Percentiles rank a stretch among this genome's conserved stretches.
phyloP scores from a whole-genome alignment of 1,284 basidiomycete species.

The Heterobasidion occidentale region DNA sequence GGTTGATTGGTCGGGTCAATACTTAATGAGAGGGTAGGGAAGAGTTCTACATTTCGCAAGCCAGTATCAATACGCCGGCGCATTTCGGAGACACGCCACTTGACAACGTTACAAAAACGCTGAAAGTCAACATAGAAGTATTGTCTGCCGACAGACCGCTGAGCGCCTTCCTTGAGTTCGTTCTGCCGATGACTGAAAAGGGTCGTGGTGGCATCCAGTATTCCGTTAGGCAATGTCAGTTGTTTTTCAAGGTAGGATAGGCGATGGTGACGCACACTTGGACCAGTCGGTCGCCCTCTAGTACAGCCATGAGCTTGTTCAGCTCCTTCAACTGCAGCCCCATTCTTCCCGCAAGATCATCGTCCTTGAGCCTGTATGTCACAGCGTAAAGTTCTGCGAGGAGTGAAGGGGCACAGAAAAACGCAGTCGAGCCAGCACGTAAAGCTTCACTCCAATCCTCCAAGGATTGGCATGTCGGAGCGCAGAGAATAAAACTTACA shows the following conservation, averaged over 20 bases:
- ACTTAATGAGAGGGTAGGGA: conserved; percentile 1
- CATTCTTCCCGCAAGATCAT: conserved; percentile 83
- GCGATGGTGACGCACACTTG: conserved; percentile 45
- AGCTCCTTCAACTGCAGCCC: conserved; percentile 90
- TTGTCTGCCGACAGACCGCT: conserved; percentile 71
- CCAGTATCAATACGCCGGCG: conserved; percentile 83
- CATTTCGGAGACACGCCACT: conserved; percentile 97
- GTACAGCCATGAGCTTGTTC: conserved; percentile 83
- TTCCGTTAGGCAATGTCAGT: too few relatives aligned
- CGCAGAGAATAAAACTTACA: conserved; percentile 56
- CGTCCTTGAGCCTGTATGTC: conserved; percentile 72
- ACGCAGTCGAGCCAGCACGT: neutral
- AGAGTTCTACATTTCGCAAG: conserved; percentile 59
- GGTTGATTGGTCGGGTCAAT: conserved; percentile 4
- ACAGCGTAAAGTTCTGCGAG: neutral
- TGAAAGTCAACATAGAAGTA: conserved; percentile 98
- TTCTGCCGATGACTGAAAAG: conserved; percentile 69
- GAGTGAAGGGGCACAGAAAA: neutral
- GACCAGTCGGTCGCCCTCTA: conserved; percentile 81
- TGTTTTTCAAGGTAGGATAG: neutral
- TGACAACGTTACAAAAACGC: conserved; percentile 93
- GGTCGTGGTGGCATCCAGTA: too few relatives aligned
- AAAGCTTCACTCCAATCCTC: neutral
- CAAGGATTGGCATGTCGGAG: neutral
- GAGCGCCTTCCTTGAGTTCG: conserved; percentile 77